Conservation (phyloP, 345 rosid species). For the Eutrema japonicum region DNA sequence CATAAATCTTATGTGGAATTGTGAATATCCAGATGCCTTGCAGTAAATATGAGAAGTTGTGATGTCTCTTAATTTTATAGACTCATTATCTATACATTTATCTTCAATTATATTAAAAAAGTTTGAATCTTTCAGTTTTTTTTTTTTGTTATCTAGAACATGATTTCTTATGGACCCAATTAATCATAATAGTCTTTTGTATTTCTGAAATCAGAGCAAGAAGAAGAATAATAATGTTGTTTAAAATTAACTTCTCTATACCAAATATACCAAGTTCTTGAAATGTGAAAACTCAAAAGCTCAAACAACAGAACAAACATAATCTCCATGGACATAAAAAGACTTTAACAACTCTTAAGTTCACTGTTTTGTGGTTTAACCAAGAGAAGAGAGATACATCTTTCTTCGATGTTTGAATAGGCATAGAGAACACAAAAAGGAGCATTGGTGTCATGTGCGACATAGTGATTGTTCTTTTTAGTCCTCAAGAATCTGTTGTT, state of each 20-base stretch:
- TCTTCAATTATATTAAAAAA: constrained; percentile 13
- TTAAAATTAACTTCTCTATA: constrained; percentile 5
- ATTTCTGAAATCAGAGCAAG: constrained; percentile 8
- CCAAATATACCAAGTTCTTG: constrained; percentile 28
- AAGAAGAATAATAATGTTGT: not conserved
- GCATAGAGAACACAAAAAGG: no score
- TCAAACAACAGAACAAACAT: constrained; percentile 3
- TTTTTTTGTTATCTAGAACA: not conserved
- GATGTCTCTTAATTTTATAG: constrained; percentile 30
- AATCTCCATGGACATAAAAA: not conserved
- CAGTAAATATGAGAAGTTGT: constrained; percentile 39
- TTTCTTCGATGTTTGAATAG: no score
- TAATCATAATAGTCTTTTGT: not conserved
- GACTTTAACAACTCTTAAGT: no score
- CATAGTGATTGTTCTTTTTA: no score
- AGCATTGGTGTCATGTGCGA: no score
- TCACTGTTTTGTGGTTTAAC: no score
- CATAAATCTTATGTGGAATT: constrained; percentile 27
- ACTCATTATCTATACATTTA: constrained; percentile 27
- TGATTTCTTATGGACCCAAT: not conserved
- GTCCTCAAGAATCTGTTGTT: no score
- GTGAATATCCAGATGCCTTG: constrained; percentile 24
- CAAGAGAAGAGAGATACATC: no score
- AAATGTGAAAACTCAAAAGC: not conserved
- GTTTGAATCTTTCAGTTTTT: not conserved